phyloP scores from a whole-genome alignment of 2,329 filamentous ascomycete genomes.

The Aschersonia sp. region DNA sequence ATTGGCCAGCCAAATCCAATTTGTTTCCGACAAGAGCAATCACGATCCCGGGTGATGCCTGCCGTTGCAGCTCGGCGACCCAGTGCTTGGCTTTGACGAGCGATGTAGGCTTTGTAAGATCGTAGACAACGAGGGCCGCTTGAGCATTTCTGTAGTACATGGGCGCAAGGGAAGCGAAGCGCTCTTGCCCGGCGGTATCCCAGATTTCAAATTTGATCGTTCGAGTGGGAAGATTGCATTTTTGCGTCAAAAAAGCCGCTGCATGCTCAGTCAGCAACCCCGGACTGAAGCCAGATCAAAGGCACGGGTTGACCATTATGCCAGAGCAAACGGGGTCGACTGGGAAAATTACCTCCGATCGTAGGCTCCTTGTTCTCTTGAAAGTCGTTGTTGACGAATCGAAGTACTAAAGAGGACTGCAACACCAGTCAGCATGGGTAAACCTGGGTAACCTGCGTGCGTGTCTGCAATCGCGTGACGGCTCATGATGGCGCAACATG shows the following conservation, averaged over 20 bases:
- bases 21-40: conserved; percentile 97
- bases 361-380: conserved; percentile 99
- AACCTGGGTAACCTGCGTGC: neutral
- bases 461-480: neutral
- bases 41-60: conserved; percentile 90
- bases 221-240: conserved; percentile 87
- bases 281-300: neutral
- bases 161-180: conserved; percentile 87
- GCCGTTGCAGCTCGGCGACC: conserved; percentile 93
- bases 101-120: conserved; percentile 91
- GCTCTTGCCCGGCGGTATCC: conserved; percentile 97
- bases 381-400: conserved; percentile 99
- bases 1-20: conserved; percentile 67
- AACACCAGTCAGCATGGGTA: conserved; percentile 9
- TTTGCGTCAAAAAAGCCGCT: conserved; percentile 98
- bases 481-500: neutral
- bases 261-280: neutral
- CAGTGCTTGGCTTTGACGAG: conserved; percentile 97
- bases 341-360: conserved; percentile 69
- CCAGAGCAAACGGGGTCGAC: neutral
- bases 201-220: conserved; percentile 94
- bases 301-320: neutral
- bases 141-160: conserved; percentile 99
- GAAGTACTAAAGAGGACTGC: conserved; percentile 89
- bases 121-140: conserved; percentile 94